Conservation (phyloP, 225 moss, liverwort and hornwort genomes). For the Pseudisothecium myosuroides region DNA sequence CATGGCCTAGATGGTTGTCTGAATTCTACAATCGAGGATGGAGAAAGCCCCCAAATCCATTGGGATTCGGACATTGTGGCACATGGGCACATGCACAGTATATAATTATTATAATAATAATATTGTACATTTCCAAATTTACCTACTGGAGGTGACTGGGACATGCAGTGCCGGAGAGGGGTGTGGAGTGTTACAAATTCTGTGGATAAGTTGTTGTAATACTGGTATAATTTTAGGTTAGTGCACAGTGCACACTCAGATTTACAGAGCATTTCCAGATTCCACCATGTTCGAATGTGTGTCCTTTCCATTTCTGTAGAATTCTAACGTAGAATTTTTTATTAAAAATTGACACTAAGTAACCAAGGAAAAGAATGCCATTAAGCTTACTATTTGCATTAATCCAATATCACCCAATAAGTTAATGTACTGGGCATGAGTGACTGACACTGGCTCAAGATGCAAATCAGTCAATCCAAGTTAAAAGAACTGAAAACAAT, state of each 20-base stretch:
- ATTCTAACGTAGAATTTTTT: too few relatives aligned
- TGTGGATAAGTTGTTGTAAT: neutral
- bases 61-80: neutral
- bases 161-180: too few relatives aligned
- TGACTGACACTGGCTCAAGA: neutral
- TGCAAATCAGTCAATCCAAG: neutral
- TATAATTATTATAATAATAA: too few relatives aligned
- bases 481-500: too few relatives aligned
- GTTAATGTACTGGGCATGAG: neutral
- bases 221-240: too few relatives aligned
- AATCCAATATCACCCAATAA: neutral
- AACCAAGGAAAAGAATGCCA: neutral
- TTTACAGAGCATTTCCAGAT: neutral
- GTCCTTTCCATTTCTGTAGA: neutral
- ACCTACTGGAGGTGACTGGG: neutral
- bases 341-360: too few relatives aligned
- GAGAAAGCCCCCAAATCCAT: neutral
- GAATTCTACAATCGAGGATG: neutral
- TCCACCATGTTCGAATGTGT: neutral
- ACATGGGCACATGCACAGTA: neutral
- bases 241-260: neutral
- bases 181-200: neutral
- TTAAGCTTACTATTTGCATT: neutral
- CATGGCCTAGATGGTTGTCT: neutral
- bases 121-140: neutral